These are phyloP conservation scores for Fusarium coffeatum DNA, from an alignment of 2,329 filamentous ascomycete species.

Conservation along the genomic window DNA sequence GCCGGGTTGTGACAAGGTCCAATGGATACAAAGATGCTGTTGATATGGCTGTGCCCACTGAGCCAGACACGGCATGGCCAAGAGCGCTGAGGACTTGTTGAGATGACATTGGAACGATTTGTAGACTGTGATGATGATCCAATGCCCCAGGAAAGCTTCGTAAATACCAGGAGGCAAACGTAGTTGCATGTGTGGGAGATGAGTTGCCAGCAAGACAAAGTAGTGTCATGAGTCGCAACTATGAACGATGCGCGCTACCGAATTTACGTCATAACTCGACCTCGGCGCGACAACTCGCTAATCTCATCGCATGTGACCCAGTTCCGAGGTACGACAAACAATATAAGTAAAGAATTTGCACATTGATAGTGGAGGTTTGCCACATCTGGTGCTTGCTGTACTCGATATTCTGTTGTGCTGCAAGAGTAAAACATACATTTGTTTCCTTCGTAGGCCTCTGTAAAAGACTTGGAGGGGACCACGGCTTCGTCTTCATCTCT, in stretches of 20 bases:
- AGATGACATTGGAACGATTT: slow-evolving; percentile 46
- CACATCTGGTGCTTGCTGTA: neutral
- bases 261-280: slow-evolving; percentile 37
- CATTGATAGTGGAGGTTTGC: neutral
- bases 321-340: slow-evolving; percentile 19
- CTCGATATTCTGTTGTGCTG: neutral
- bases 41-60: slow-evolving; percentile 80
- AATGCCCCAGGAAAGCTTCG: neutral
- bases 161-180: slow-evolving; percentile 2
- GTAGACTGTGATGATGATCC: neutral
- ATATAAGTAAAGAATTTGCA: neutral
- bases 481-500: neutral
- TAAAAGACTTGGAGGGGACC: neutral
- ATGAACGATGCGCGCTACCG: slow-evolving; percentile 17
- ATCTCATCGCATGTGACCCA: slow-evolving; percentile 35
- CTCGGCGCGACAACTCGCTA: slow-evolving; percentile 20
- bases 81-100: slow-evolving; percentile 72
- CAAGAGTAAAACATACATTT: neutral
- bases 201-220: slow-evolving; percentile 10
- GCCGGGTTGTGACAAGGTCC: slow-evolving; percentile 81
- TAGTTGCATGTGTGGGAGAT: slow-evolving; percentile 16
- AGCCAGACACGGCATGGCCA: slow-evolving; percentile 84
- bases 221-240: slow-evolving; percentile 15
- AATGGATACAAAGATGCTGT: slow-evolving; percentile 85
- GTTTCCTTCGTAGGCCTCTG: neutral